Percentiles rank a stretch among this genome's conserved stretches.
Conservation (phyloP, 208 protist genomes). For the Leishmania lainsoni region DNA sequence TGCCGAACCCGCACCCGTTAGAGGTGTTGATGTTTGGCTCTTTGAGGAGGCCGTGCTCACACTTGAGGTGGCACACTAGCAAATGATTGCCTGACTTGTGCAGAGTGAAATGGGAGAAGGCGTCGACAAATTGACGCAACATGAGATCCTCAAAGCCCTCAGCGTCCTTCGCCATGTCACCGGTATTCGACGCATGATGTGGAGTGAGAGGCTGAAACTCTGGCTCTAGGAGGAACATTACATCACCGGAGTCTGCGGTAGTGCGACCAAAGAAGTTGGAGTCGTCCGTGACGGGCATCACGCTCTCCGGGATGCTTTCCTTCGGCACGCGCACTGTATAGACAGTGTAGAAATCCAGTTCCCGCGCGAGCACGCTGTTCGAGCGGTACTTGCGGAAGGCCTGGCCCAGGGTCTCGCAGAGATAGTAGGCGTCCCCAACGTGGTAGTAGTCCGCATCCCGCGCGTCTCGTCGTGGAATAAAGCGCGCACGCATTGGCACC, state of each 20-base stretch:
- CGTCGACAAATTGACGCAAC: conserved; percentile 50
- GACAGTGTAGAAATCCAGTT: conserved; percentile 26
- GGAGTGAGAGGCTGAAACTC: conserved; percentile 11
- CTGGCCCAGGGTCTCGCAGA: conserved; percentile 40
- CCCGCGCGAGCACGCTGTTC: conserved; percentile 18
- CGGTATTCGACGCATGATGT: conserved; percentile 4
- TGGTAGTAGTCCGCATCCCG: conserved; percentile 57
- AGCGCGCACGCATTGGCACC: conserved; percentile 51
- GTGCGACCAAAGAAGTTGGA: conserved; percentile 27
- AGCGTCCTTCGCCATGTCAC: conserved; percentile 10
- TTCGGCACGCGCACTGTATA: conserved; percentile 31
- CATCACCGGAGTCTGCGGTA: conserved; percentile 32
- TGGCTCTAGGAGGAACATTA: conserved; percentile 41
- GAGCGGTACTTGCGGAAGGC: conserved; percentile 29
- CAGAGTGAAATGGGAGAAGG: conserved; percentile 63
- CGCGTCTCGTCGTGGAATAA: conserved; percentile 39
- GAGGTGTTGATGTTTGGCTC: conserved; percentile 46
- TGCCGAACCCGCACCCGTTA: conserved; percentile 36
- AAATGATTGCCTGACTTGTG: conserved; percentile 28
- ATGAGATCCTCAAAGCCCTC: conserved; percentile 27
- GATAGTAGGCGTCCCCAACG: conserved; percentile 54
- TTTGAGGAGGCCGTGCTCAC: conserved; percentile 36
- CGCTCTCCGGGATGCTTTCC: conserved; percentile 22
- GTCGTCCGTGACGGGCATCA: conserved; percentile 7
- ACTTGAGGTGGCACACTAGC: conserved; percentile 42